Evolutionary conservation across 306 rosid species (phyloP), one percentile per base, ranked within the genome.

Genomic region (Cicer bijugum): DNA sequence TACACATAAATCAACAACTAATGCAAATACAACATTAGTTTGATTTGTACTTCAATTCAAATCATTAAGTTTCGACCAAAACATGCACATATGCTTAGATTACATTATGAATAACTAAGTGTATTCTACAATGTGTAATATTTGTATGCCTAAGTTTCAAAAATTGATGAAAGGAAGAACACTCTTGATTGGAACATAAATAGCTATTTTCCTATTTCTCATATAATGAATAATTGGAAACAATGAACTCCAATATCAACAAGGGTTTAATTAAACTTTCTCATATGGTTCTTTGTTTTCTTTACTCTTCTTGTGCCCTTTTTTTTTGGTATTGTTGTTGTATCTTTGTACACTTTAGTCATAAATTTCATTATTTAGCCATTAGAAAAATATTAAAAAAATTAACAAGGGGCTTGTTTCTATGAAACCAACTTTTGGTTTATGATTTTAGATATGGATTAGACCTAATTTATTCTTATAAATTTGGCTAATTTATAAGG

Each of bases 1-100:
- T 66, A 68, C 75, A 50, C 76, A 65, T 33, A 63, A 69, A 40
- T 78, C 53, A 57, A 11, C 69, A 51, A 57, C 67, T 58, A 44
- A 6, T 66, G 69, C 37, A 19, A 74, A 48, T 74, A 74, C 83
- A 23, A 67, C 44, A 74, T 48, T 53, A 12, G 43, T 39, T 55
- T 52, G 6, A 8, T 10, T 10, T 53, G 37, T 56, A 78, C 69
- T 59, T 74, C 63, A 51, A 12, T 59, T 74, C 63, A 51, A 12
- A 63, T 78, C 42, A 74, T 67, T 70, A 38, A 14, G 11, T 62
- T 46, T 68, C 37, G 5, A 53, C 17, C 23, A 71, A 71, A 76
- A 57, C 75, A 2, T 44, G 42, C 74, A 39, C 52, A 67, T 60
- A 47, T 59, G 11, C 62, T 9, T 52, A 64, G 57, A 67, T 48